phyloP scores from a whole-genome alignment of 345 rosid species.

The Alliaria petiolata region DNA sequence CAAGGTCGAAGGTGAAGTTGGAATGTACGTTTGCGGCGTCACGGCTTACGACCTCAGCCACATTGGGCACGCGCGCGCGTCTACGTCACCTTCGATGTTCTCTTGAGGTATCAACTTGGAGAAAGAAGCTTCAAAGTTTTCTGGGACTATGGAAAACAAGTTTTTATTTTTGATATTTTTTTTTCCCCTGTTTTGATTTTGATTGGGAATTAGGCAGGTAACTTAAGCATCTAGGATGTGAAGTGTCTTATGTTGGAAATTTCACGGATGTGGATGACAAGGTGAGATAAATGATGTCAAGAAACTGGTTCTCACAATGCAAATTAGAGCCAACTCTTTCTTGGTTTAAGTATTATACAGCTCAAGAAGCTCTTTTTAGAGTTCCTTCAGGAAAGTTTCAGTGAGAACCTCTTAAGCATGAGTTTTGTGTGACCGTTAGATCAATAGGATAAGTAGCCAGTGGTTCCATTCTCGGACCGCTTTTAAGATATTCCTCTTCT shows the following conservation, averaged over 20 bases:
- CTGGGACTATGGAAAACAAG: conserved; percentile 1
- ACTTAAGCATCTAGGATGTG: conserved; percentile 83
- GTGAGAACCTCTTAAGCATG: not conserved
- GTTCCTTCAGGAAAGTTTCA: not conserved
- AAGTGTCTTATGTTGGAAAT: conserved; percentile 83
- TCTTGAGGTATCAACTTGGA: conserved; percentile 55
- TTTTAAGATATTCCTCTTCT: not conserved
- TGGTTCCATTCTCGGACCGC: not conserved
- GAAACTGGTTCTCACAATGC: not conserved
- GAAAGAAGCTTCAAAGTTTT: not conserved
- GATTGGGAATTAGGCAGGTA: conserved; percentile 75
- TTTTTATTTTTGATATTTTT: conserved; percentile 18
- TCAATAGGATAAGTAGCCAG: not conserved
- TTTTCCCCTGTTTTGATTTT: not conserved
- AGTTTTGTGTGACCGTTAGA: not conserved
- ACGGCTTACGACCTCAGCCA: conserved; percentile 95
- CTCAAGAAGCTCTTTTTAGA: not conserved
- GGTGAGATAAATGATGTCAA: conserved; percentile 38
- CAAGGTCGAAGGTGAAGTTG: conserved; percentile 74
- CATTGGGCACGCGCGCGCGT: conserved; percentile 94
- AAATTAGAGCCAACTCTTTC: conserved; percentile 3
- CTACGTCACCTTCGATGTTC: conserved; percentile 85
- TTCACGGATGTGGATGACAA: conserved; percentile 99
- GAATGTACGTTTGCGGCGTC: conserved; percentile 98
- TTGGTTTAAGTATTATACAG: not conserved